Evolutionary conservation across 441 rosid genomes (phyloP).

Genomic region (Pelargonium fulgidum): DNA sequence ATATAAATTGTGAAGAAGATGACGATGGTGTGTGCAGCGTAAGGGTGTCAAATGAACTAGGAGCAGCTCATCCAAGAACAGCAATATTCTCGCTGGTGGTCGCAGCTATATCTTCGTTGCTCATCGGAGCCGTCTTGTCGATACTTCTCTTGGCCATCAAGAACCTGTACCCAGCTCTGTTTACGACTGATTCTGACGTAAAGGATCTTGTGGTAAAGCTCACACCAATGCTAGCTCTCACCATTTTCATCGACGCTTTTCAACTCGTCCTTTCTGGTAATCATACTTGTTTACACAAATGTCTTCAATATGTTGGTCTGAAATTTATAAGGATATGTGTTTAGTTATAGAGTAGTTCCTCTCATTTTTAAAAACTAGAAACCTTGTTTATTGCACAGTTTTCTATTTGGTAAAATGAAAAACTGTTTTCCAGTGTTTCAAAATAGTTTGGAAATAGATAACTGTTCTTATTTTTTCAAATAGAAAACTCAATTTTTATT

Average conservation of each 20-base stretch:
- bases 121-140: slow-evolving; percentile 40
- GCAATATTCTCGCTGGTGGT: slow-evolving; percentile 47
- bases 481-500: no score
- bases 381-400: no score
- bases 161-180: slow-evolving; percentile 42
- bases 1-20: no score
- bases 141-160: slow-evolving; percentile 33
- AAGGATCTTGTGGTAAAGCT: slow-evolving; percentile 47
- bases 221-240: slow-evolving; percentile 58
- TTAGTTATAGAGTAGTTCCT: no score
- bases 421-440: no score
- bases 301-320: no score
- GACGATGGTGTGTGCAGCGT: slow-evolving; percentile 33
- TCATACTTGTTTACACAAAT: no score
- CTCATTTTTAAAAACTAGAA: no score
- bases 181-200: slow-evolving; percentile 46
- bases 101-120: slow-evolving; percentile 46
- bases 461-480: no score
- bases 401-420: no score
- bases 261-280: slow-evolving; percentile 88
- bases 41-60: slow-evolving; percentile 70
- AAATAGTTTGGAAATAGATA: no score
- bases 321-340: no score
- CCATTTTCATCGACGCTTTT: slow-evolving; percentile 51
- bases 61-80: slow-evolving; percentile 33